Evolutionary conservation across 768 basidiomycete species (phyloP).

Genomic region (Termitomyces sp.): DNA sequence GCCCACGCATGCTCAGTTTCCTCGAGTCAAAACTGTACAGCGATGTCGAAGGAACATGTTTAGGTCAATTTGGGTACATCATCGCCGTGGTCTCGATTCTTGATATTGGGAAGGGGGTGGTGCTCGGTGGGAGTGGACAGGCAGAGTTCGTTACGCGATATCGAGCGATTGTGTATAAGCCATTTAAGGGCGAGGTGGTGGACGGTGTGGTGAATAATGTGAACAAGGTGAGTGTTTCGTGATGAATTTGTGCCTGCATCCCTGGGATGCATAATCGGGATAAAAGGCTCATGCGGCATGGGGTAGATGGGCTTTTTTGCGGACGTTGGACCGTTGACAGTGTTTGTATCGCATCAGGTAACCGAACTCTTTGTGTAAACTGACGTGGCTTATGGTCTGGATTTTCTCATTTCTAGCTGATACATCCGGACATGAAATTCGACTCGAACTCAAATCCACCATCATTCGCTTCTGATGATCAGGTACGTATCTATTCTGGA

Average conservation of each 20-base stretch:
- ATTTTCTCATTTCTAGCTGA: slow-evolving; percentile 53
- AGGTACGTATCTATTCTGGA: slow-evolving; percentile 41
- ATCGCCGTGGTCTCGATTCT: slow-evolving; percentile 88
- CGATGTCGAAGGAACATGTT: slow-evolving; percentile 96
- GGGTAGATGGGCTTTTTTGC: slow-evolving; percentile 98
- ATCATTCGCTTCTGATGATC: slow-evolving; percentile 87
- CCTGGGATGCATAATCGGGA: neutral
- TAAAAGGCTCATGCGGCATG: neutral
- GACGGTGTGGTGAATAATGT: slow-evolving; percentile 96
- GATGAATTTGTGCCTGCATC: neutral
- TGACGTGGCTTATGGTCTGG: neutral
- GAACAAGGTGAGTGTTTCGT: slow-evolving; percentile 64
- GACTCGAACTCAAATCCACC: slow-evolving; percentile 98
- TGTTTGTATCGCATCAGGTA: slow-evolving; percentile 96
- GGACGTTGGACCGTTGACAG: slow-evolving; percentile 88
- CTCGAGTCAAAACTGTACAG: slow-evolving; percentile 90
- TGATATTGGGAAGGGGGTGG: slow-evolving; percentile 90
- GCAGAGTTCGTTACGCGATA: slow-evolving; percentile 95
- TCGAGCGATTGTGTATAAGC: slow-evolving; percentile 97
- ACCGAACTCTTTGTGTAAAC: slow-evolving; percentile 15
- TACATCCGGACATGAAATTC: slow-evolving; percentile 90
- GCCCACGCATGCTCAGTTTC: slow-evolving; percentile 90
- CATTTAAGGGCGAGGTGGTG: slow-evolving; percentile 99
- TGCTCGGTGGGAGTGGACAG: slow-evolving; percentile 86
- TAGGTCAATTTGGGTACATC: slow-evolving; percentile 91